Evolutionary conservation across 257 asterid species (phyloP).

Genomic region (Phtheirospermum japonicum): DNA sequence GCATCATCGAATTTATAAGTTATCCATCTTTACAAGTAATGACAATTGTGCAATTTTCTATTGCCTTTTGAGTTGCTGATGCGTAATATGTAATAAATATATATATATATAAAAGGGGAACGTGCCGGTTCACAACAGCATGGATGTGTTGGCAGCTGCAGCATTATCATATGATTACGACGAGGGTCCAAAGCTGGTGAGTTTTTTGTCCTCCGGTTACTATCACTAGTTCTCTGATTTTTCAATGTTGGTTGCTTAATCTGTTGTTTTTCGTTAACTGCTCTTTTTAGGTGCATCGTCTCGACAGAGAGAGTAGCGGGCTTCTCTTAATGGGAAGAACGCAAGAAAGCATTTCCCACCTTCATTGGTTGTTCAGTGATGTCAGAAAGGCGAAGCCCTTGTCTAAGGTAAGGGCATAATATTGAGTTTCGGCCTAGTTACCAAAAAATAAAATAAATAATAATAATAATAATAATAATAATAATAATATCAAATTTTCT

Average conservation of each 20-base stretch:
- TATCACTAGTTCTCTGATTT: background rate
- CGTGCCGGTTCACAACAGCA: constrained; percentile 84
- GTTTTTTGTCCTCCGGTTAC: background rate
- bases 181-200: constrained; percentile 93
- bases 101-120: constrained; percentile 66
- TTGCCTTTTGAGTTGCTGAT: constrained; percentile 25
- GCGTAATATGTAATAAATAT: background rate
- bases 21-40: constrained; percentile 12
- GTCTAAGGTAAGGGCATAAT: constrained; percentile 49
- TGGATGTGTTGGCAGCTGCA: constrained; percentile 98
- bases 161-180: constrained; percentile 81
- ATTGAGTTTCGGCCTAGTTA: background rate
- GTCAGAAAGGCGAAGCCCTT: constrained; percentile 47
- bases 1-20: constrained; percentile 21
- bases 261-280: constrained; percentile 17
- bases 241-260: constrained; percentile 12
- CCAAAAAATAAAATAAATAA: background rate
- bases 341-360: constrained; percentile 70
- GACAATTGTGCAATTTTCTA: constrained; percentile 1
- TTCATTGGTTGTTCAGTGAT: constrained; percentile 69
- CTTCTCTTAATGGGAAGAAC: constrained; percentile 92
- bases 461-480: too few relatives aligned
- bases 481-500: too few relatives aligned
- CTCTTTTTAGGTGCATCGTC: constrained; percentile 75
- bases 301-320: constrained; percentile 96